A percentile compares a stretch with the other conserved stretches of the same genome.
Conservation (phyloP, 345 rosid genomes). For the Mallotus nudiflorus region DNA sequence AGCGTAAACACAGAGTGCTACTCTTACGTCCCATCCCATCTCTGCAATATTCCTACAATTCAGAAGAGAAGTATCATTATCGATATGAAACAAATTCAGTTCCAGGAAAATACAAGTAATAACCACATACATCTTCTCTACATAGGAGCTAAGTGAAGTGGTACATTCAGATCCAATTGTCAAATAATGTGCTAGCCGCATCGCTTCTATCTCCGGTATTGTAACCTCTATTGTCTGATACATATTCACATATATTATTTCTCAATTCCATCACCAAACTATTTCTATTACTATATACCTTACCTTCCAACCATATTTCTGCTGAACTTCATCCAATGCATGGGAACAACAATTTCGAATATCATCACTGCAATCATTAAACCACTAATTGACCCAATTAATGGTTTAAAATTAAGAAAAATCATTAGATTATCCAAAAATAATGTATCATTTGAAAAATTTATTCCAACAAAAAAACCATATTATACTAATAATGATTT, state of each 20-base stretch:
- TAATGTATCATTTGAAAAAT: too few relatives aligned
- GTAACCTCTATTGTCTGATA: conserved; percentile 65
- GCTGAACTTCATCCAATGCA: conserved; percentile 39
- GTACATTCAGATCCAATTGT: conserved; percentile 66
- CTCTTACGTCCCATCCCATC: conserved; percentile 68
- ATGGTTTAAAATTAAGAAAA: conserved; percentile 17
- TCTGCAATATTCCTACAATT: conserved; percentile 44
- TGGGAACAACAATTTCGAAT: conserved; percentile 50
- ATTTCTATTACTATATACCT: too few relatives aligned
- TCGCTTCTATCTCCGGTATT: conserved; percentile 67
- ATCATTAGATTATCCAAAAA: not conserved
- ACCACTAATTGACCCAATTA: conserved; percentile 56
- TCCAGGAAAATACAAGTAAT: too few relatives aligned
- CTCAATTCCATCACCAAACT: too few relatives aligned
- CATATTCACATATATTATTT: not conserved
- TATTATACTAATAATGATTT: too few relatives aligned
- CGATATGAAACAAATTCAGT: too few relatives aligned
- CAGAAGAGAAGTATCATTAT: not conserved
- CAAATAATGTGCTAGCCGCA: conserved; percentile 73
- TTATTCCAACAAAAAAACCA: too few relatives aligned
- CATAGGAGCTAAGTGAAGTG: conserved; percentile 47
- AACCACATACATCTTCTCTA: conserved; percentile 55
- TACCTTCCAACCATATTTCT: conserved; percentile 64
- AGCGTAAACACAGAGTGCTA: conserved; percentile 55
- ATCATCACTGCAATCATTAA: conserved; percentile 57